Evolutionary conservation across 352 stramenopile genomes (phyloP).

Genomic region (Globisporangium spinosum): DNA sequence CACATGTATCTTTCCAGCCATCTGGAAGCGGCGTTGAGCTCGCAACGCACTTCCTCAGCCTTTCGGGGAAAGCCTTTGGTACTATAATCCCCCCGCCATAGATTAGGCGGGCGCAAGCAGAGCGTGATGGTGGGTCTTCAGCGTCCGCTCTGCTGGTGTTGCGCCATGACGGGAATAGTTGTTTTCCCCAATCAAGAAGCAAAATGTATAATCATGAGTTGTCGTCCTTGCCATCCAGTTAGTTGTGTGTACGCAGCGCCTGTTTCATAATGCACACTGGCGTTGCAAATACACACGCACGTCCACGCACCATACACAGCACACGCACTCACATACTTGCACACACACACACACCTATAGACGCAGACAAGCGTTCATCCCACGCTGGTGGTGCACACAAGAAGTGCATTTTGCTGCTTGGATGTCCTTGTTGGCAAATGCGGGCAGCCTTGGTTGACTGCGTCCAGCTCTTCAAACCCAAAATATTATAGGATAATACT

Average conservation of each 20-base stretch:
- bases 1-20: conserved; percentile 13
- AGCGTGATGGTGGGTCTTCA: conserved; percentile 8
- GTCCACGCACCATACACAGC: neutral
- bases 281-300: neutral
- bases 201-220: conserved; percentile 13
- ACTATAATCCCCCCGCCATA: conserved; percentile 14
- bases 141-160: conserved; percentile 11
- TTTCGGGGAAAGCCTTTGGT: conserved; percentile 12
- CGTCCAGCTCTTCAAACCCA: neutral
- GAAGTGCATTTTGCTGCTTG: neutral
- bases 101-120: neutral
- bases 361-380: neutral
- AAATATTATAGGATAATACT: neutral
- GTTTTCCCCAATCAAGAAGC: conserved; percentile 18
- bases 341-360: neutral
- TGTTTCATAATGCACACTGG: neutral
- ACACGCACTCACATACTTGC: neutral
- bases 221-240: conserved; percentile 19
- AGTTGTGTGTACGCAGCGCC: neutral
- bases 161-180: conserved; percentile 4
- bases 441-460: neutral
- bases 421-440: conserved; percentile 1
- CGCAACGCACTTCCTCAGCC: conserved; percentile 7
- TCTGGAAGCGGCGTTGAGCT: conserved; percentile 12
- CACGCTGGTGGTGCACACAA: neutral